A percentile compares a stretch with the other conserved stretches of the same genome.
phyloP scores from a whole-genome alignment of 192 early-diverging fungal species.

The Coemansia sp. region DNA sequence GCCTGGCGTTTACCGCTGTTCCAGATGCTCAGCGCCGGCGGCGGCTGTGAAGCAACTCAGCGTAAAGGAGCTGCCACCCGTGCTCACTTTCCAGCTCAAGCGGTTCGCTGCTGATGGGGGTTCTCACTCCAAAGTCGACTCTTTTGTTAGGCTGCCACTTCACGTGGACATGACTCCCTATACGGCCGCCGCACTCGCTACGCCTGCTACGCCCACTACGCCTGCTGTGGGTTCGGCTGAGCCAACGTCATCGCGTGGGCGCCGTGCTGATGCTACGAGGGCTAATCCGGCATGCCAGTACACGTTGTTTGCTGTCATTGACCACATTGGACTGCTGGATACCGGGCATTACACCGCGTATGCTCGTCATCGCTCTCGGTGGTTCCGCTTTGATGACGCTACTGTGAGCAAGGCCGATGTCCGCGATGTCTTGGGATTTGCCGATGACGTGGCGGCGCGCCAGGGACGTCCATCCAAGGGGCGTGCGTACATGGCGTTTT shows the following conservation, averaged over 20 bases:
- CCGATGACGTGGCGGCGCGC: slow-evolving; percentile 61
- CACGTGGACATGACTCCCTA: slow-evolving; percentile 91
- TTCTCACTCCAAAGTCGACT: slow-evolving; percentile 74
- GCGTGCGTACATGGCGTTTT: slow-evolving; percentile 82
- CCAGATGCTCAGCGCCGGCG: slow-evolving; percentile 59
- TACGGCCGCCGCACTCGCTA: slow-evolving; percentile 62
- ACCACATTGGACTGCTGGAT: slow-evolving; percentile 87
- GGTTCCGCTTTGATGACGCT: slow-evolving; percentile 91
- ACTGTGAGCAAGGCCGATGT: slow-evolving; percentile 64
- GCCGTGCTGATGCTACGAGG: slow-evolving; percentile 35
- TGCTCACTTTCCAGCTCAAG: slow-evolving; percentile 91
- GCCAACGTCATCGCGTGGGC: slow-evolving; percentile 31
- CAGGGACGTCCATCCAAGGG: slow-evolving; percentile 41
- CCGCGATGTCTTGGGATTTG: slow-evolving; percentile 65
- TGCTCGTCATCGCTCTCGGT: slow-evolving; percentile 73
- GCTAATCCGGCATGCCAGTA: slow-evolving; percentile 74
- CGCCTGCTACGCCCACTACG: slow-evolving; percentile 36
- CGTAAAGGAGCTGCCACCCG: slow-evolving; percentile 79
- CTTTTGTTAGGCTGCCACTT: slow-evolving; percentile 78
- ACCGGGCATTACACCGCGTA: slow-evolving; percentile 95
- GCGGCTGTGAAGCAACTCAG: slow-evolving; percentile 88
- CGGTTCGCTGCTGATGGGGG: slow-evolving; percentile 58
- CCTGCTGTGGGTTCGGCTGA: slow-evolving; percentile 32
- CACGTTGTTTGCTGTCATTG: slow-evolving; percentile 86
- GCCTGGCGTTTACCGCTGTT: slow-evolving; percentile 67